A percentile compares a stretch with the other conserved stretches of the same genome.
Conservation (phyloP, 2,329 filamentous ascomycete species). For the Ambrosiella cleistominuta region DNA sequence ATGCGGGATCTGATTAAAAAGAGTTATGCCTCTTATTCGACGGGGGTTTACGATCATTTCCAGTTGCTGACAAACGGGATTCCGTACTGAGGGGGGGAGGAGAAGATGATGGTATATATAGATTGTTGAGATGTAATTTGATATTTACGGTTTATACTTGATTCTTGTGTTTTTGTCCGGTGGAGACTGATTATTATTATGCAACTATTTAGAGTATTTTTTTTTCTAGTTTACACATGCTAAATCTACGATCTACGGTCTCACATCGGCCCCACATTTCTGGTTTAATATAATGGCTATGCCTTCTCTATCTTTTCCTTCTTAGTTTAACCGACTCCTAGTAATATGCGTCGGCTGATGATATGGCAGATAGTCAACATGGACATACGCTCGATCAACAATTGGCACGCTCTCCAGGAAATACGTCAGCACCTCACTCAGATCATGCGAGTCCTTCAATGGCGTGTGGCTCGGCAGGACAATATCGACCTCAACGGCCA, state of each 20-base stretch:
- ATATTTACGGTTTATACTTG: not conserved
- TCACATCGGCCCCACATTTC: not conserved
- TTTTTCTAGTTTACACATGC: no score
- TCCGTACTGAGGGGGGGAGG: slow-evolving; percentile 46
- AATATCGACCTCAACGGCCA: slow-evolving; percentile 68
- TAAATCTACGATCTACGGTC: not conserved
- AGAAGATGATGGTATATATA: not conserved
- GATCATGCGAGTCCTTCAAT: slow-evolving; percentile 64
- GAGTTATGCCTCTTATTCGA: slow-evolving; percentile 81
- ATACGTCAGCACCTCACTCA: slow-evolving; percentile 62
- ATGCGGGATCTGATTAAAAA: slow-evolving; percentile 79
- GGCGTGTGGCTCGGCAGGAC: slow-evolving; percentile 61
- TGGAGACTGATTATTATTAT: no score
- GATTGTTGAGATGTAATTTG: not conserved
- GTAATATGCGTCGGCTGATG: slow-evolving; percentile 42
- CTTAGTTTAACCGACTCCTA: slow-evolving; percentile 10
- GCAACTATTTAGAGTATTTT: no score
- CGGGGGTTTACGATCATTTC: slow-evolving; percentile 93
- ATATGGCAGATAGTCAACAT: slow-evolving; percentile 46
- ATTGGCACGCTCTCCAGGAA: slow-evolving; percentile 70
- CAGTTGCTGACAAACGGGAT: slow-evolving; percentile 95
- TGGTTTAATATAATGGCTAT: not conserved
- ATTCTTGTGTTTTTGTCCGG: no score
- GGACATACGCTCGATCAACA: slow-evolving; percentile 55
- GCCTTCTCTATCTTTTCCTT: not conserved